phyloP scores from a whole-genome alignment of 2,329 filamentous ascomycete genomes.

The Phaeoacremonium minimum region DNA sequence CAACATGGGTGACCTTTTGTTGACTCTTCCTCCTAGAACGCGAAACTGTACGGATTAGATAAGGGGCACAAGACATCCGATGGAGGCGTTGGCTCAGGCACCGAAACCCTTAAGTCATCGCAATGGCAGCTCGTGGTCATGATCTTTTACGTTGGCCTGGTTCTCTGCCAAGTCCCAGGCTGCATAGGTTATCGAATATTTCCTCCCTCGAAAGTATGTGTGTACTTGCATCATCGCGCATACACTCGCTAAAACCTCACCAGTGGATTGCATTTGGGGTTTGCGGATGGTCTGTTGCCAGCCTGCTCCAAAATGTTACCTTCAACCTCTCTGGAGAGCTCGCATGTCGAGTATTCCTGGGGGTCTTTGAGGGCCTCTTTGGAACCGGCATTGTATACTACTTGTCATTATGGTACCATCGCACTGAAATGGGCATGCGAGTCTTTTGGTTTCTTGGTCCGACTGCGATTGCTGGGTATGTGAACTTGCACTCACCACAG shows the following conservation, averaged over 20 bases:
- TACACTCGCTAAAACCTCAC: too few relatives aligned
- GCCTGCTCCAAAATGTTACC: constrained; percentile 11
- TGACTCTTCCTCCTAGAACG: constrained; percentile 6
- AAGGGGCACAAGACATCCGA: constrained; percentile 5
- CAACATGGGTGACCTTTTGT: too few relatives aligned
- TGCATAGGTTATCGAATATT: constrained; percentile 13
- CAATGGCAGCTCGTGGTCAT: constrained; percentile 11
- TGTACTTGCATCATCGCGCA: too few relatives aligned
- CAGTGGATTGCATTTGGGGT: constrained; percentile 12
- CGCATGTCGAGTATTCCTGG: constrained; percentile 11
- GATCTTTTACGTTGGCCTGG: constrained; percentile 14
- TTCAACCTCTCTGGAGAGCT: constrained; percentile 8
- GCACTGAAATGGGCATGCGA: constrained; percentile 10
- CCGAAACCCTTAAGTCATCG: constrained; percentile 3
- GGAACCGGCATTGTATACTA: constrained; percentile 12
- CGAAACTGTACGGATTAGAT: constrained; percentile 10
- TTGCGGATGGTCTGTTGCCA: constrained; percentile 10
- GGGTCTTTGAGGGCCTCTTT: constrained; percentile 11
- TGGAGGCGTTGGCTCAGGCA: constrained; percentile 9
- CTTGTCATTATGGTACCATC: constrained; percentile 14
- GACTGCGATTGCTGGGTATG: constrained; percentile 11
- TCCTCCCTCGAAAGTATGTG: constrained; percentile 9
- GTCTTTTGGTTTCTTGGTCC: constrained; percentile 14
- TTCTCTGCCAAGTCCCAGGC: constrained; percentile 14
- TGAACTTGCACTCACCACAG: too few relatives aligned